A percentile compares a stretch with the other conserved stretches of the same genome.
phyloP scores from a whole-genome alignment of 441 rosid species.

The Dalechampia spathulata region DNA sequence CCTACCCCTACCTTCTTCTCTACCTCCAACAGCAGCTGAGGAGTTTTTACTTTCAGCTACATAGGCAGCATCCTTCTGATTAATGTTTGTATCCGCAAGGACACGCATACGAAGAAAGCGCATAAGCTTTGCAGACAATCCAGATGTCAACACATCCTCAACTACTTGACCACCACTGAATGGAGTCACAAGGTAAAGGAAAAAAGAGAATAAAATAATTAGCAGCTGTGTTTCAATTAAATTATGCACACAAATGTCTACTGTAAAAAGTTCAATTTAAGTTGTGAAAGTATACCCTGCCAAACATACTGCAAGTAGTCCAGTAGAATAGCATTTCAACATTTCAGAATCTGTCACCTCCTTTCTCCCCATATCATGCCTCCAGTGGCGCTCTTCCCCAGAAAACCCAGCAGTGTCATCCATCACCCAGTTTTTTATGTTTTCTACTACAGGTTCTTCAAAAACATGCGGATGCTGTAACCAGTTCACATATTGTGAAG shows the following conservation, averaged over 20 bases:
- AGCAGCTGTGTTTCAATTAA: no score
- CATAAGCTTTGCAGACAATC: slow-evolving; percentile 91
- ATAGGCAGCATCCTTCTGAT: slow-evolving; percentile 61
- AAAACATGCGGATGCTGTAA: slow-evolving; percentile 83
- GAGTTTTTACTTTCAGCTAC: slow-evolving; percentile 46
- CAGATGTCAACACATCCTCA: slow-evolving; percentile 92
- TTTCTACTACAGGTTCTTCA: slow-evolving; percentile 74
- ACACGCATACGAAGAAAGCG: slow-evolving; percentile 86
- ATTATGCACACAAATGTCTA: not conserved
- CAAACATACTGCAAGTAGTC: slow-evolving; percentile 91
- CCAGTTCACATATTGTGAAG: slow-evolving; percentile 20
- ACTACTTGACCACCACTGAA: slow-evolving; percentile 81
- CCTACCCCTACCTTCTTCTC: slow-evolving; percentile 80
- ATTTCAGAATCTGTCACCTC: slow-evolving; percentile 79
- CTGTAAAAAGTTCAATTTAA: no score
- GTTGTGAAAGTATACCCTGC: slow-evolving; percentile 43
- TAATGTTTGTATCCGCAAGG: slow-evolving; percentile 62
- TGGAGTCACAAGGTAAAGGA: not conserved
- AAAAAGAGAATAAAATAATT: slow-evolving; percentile 6
- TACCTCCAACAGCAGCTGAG: slow-evolving; percentile 40
- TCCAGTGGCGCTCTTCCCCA: slow-evolving; percentile 43
- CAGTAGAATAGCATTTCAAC: slow-evolving; percentile 84
- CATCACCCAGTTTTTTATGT: slow-evolving; percentile 83
- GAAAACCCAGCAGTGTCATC: slow-evolving; percentile 56
- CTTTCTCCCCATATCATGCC: slow-evolving; percentile 37